These are phyloP conservation scores for Cercospora sesami DNA, from an alignment of 2,329 filamentous ascomycete genomes.

Conservation along the genomic window DNA sequence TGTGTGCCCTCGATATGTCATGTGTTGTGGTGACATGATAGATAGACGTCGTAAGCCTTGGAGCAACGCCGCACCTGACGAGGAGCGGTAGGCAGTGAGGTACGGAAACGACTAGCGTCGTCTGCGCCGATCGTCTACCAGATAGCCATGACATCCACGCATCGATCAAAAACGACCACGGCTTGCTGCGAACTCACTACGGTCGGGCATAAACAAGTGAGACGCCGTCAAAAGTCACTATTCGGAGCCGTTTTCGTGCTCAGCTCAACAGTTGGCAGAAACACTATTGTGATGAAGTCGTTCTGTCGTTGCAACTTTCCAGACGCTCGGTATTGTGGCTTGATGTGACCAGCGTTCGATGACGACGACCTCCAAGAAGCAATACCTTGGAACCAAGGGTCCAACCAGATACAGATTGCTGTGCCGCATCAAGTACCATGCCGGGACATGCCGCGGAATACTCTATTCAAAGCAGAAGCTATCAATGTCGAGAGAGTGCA, in stretches of 20 bases:
- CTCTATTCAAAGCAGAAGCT: background rate
- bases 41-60: background rate
- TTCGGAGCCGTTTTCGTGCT: slow-evolving; percentile 4
- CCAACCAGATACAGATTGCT: slow-evolving; percentile 1
- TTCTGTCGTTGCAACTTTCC: slow-evolving; percentile 2
- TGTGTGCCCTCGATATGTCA: background rate
- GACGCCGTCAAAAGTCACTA: slow-evolving; percentile 11
- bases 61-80: background rate
- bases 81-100: background rate
- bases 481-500: background rate
- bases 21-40: background rate
- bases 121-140: slow-evolving; percentile 1
- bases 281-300: background rate
- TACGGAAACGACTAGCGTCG: background rate
- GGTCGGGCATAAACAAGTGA: slow-evolving; percentile 10
- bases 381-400: slow-evolving; percentile 6
- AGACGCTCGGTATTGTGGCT: slow-evolving; percentile 8
- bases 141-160: background rate
- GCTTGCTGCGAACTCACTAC: background rate
- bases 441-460: background rate
- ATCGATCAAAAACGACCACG: background rate
- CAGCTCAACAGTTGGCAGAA: background rate
- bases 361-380: slow-evolving; percentile 11
- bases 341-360: slow-evolving; percentile 1
- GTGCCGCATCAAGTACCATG: slow-evolving; percentile 3